phyloP scores from a whole-genome alignment of 345 rosid species.

The Eucalyptus curtisii region DNA sequence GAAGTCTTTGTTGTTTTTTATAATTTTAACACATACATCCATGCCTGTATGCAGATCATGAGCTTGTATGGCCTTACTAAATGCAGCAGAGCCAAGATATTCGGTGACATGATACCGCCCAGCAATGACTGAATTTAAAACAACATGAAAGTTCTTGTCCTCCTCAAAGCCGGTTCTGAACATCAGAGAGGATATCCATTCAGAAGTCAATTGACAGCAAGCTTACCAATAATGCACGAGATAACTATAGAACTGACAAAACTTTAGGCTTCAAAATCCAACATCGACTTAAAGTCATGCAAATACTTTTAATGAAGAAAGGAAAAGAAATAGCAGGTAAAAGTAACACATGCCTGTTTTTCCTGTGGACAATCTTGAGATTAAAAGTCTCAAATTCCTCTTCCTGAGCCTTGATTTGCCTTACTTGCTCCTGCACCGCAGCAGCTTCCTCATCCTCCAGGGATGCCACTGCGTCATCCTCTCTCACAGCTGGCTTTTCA shows the following conservation, averaged over 20 bases:
- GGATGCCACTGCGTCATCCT: conserved; percentile 56
- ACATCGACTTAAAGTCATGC: neutral
- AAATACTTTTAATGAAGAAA: neutral
- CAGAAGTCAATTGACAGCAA: neutral
- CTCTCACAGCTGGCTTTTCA: conserved; percentile 37
- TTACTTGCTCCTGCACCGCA: conserved; percentile 95
- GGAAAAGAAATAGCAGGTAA: neutral
- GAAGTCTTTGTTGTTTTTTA: conserved; percentile 98
- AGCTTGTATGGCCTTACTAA: conserved; percentile 99
- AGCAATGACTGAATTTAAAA: conserved; percentile 86
- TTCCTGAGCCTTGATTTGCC: conserved; percentile 95
- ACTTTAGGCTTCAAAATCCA: neutral
- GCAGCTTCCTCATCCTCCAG: conserved; percentile 94
- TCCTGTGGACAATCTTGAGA: conserved; percentile 93
- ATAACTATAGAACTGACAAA: neutral
- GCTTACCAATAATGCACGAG: neutral
- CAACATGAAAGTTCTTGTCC: conserved; percentile 98
- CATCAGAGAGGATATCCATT: neutral
- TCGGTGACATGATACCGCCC: conserved; percentile 98
- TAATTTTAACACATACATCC: conserved; percentile 97
- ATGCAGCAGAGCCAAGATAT: conserved; percentile 99
- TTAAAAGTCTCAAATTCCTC: conserved; percentile 98
- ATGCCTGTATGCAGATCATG: conserved; percentile 97
- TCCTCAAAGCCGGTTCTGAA: conserved; percentile 99
- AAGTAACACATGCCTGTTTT: conserved; percentile 65